These are phyloP conservation scores for Aspergillus taichungensis DNA, from an alignment of 495 filamentous ascomycete genomes.

Conservation along the genomic window DNA sequence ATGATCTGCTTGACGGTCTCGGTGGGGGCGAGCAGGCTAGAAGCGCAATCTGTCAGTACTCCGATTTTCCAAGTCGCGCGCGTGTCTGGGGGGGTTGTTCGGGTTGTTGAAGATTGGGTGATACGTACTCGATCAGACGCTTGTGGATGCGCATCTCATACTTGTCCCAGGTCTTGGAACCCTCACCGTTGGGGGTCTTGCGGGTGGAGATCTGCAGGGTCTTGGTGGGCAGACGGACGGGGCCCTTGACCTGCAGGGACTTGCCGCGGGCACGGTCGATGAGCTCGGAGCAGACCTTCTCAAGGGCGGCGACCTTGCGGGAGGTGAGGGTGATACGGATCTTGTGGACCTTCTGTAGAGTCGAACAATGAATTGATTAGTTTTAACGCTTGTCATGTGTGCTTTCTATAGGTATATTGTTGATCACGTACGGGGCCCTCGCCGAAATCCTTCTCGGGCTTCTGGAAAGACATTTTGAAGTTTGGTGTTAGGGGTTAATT, in stretches of 20 bases:
- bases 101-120: neutral
- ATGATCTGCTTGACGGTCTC: conserved; percentile 99
- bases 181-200: conserved; percentile 98
- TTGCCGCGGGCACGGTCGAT: conserved; percentile 98
- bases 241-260: conserved; percentile 96
- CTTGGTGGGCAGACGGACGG: conserved; percentile 98
- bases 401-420: neutral
- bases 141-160: conserved; percentile 99
- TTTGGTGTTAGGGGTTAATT: conserved; percentile 14
- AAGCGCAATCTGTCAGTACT: conserved; percentile 9
- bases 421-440: conserved; percentile 60
- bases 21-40: conserved; percentile 87
- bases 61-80: neutral
- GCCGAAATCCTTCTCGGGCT: conserved; percentile 90
- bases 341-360: conserved; percentile 80
- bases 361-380: conserved; percentile 5
- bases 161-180: conserved; percentile 98
- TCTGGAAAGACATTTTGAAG: conserved; percentile 87
- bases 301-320: conserved; percentile 83
- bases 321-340: conserved; percentile 97
- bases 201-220: conserved; percentile 89
- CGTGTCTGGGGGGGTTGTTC: too few relatives aligned
- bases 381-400: neutral
- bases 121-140: conserved; percentile 81
- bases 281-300: conserved; percentile 97